Evolutionary conservation across 768 basidiomycete genomes (phyloP).

Genomic region (Leccinum truebloodii): DNA sequence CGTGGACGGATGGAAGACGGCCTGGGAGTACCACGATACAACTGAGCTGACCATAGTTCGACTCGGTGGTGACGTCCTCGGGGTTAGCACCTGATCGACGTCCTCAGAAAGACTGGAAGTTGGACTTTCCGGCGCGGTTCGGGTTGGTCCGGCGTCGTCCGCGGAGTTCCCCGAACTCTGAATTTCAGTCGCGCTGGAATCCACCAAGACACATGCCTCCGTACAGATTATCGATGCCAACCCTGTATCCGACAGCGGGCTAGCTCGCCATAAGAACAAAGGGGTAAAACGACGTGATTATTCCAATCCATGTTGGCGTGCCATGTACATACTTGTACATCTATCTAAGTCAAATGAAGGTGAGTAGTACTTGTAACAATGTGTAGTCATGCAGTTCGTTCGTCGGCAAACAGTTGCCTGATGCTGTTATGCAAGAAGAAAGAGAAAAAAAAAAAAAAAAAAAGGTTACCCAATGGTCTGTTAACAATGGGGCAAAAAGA

Average conservation of each 20-base stretch:
- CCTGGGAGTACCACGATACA: not conserved
- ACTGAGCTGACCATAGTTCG: constrained; percentile 9
- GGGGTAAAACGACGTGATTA: not conserved
- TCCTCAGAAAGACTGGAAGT: too few species aligned
- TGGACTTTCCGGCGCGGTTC: too few species aligned
- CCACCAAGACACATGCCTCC: too few species aligned
- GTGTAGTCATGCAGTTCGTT: constrained; percentile 18
- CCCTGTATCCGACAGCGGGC: too few species aligned
- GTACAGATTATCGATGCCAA: too few species aligned
- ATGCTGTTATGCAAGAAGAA: not conserved
- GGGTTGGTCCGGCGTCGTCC: too few species aligned
- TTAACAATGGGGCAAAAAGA: not conserved
- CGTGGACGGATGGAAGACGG: not conserved
- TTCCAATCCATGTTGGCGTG: constrained; percentile 9
- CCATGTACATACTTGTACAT: constrained; percentile 5
- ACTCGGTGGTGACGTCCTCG: too few species aligned
- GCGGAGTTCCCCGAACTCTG: too few species aligned
- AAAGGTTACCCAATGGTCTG: not conserved
- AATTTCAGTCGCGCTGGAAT: too few species aligned
- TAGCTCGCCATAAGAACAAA: too few species aligned
- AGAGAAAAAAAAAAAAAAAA: not conserved
- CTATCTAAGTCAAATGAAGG: constrained; percentile 19
- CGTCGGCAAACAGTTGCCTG: not conserved
- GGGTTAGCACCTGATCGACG: too few species aligned
- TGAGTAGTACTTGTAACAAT: constrained; percentile 29